These are phyloP conservation scores for Clathrospora elynae DNA, from an alignment of 2,329 filamentous ascomycete species.

Conservation along the genomic window DNA sequence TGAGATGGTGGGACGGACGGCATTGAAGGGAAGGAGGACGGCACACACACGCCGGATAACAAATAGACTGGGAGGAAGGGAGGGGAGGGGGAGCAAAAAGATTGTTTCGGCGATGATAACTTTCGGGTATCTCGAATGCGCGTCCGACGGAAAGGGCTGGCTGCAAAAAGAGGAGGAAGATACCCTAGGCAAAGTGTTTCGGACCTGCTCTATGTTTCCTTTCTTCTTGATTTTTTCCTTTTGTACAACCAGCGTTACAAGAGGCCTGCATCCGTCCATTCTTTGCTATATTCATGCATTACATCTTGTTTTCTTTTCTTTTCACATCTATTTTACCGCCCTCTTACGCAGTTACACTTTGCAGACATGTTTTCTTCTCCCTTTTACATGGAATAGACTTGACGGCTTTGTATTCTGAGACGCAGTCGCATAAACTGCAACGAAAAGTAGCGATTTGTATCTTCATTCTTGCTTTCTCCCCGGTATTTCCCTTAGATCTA, in stretches of 20 bases:
- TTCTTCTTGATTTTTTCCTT: slow-evolving; percentile 1
- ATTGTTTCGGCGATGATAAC: neutral
- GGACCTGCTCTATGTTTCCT: slow-evolving; percentile 13
- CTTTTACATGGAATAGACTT: neutral
- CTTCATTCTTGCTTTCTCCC: no score
- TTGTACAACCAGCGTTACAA: slow-evolving; percentile 15
- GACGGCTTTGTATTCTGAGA: neutral
- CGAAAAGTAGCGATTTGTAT: no score
- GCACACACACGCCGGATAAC: slow-evolving; percentile 3
- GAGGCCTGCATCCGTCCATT: slow-evolving; percentile 1
- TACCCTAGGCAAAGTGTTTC: no score
- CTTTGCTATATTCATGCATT: slow-evolving; percentile 4
- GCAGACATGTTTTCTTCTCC: slow-evolving; percentile 5
- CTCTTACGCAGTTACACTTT: slow-evolving; percentile 1
- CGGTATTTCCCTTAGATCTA: no score
- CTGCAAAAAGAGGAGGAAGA: slow-evolving; percentile 9
- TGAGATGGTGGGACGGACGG: slow-evolving; percentile 21
- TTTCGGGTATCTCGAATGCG: neutral
- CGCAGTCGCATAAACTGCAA: neutral
- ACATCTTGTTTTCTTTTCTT: slow-evolving; percentile 3
- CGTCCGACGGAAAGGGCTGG: no score
- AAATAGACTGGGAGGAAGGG: slow-evolving; percentile 5
- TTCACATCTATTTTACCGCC: slow-evolving; percentile 3
- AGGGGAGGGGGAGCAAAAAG: neutral
- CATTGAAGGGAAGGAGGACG: slow-evolving; percentile 13